Evolutionary conservation across 495 filamentous ascomycete genomes (phyloP).

Genomic region (Recurvomyces mirabilis): DNA sequence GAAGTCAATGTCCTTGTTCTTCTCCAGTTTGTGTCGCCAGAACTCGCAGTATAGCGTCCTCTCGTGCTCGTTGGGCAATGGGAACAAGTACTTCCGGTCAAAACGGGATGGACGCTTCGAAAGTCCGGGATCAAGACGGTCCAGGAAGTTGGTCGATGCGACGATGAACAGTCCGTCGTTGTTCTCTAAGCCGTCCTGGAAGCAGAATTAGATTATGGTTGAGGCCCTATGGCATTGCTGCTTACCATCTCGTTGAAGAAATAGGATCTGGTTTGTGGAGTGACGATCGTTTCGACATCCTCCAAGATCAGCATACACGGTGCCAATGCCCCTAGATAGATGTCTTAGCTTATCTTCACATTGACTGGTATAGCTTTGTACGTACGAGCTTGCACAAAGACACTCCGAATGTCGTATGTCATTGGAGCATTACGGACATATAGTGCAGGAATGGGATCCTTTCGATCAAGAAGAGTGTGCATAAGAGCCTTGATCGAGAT

Average conservation of each 20-base stretch:
- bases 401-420: constrained; percentile 22
- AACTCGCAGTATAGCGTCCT: constrained; percentile 26
- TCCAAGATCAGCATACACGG: constrained; percentile 49
- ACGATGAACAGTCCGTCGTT: constrained; percentile 34
- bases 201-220: too few species aligned
- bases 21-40: constrained; percentile 27
- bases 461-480: constrained; percentile 36
- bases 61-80: constrained; percentile 23
- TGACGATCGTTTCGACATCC: constrained; percentile 54
- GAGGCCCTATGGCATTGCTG: too few species aligned
- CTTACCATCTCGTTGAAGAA: constrained; percentile 64
- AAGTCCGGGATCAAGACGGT: constrained; percentile 28
- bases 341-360: too few species aligned
- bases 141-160: constrained; percentile 29
- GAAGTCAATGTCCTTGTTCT: constrained; percentile 20
- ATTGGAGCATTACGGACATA: constrained; percentile 39
- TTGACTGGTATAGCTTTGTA: too few species aligned
- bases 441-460: constrained; percentile 39
- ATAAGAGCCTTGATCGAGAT: constrained; percentile 59
- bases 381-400: constrained; percentile 29
- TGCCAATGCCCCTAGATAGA: constrained; percentile 28
- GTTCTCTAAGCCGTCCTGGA: constrained; percentile 52
- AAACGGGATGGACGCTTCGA: constrained; percentile 30
- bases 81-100: constrained; percentile 32
- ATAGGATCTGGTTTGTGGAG: constrained; percentile 42